Evolutionary conservation across 768 basidiomycete species (phyloP).

Genomic region (Collybiopsis luxurians): DNA sequence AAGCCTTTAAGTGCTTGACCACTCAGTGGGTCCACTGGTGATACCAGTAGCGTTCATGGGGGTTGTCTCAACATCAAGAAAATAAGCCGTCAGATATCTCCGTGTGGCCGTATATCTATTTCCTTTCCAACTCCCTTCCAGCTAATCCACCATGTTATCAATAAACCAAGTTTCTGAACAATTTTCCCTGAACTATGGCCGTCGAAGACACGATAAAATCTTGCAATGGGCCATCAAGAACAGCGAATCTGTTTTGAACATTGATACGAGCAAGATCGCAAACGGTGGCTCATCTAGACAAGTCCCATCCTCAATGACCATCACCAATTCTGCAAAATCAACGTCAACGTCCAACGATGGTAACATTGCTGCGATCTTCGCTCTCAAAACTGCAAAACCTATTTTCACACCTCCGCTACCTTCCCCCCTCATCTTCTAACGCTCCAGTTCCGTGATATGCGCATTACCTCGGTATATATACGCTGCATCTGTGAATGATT

Average conservation of each 20-base stretch:
- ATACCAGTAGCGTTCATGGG: no score
- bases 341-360: slow-evolving; percentile 46
- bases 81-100: no score
- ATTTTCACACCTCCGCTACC: slow-evolving; percentile 37
- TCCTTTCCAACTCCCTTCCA: no score
- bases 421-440: slow-evolving; percentile 50
- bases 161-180: slow-evolving; percentile 24
- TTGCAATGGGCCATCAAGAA: slow-evolving; percentile 56
- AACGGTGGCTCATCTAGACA: slow-evolving; percentile 76
- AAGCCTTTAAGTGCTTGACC: no score
- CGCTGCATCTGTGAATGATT: no score
- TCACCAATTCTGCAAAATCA: neutral
- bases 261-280: slow-evolving; percentile 54
- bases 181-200: slow-evolving; percentile 65
- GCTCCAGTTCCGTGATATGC: no score
- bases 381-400: slow-evolving; percentile 56
- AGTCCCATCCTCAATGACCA: slow-evolving; percentile 1
- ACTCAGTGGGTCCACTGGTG: no score
- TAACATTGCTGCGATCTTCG: slow-evolving; percentile 63
- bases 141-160: slow-evolving; percentile 11
- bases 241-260: slow-evolving; percentile 42
- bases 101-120: no score
- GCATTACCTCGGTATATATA: no score
- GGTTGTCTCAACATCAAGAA: no score
- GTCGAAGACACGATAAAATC: slow-evolving; percentile 70